Evolutionary conservation across 129 eudicot genomes (phyloP), one percentile per base, ranked within the genome.

Genomic region (Mikania micrantha): DNA sequence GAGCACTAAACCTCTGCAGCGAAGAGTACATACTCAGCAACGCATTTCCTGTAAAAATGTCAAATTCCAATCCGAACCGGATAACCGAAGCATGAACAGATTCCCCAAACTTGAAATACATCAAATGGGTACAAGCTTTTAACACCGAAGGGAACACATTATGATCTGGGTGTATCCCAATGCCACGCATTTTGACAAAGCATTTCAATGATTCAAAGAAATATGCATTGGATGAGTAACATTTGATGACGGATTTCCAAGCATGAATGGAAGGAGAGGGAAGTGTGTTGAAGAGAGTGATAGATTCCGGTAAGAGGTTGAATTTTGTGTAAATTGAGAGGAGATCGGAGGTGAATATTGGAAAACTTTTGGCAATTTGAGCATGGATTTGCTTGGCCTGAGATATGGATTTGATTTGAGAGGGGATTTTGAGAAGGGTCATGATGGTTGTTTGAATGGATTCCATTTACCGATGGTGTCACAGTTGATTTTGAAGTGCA

Each of bases 331-430:
- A 86, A 58, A 89, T 52, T 42, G 83, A 79, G 54, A 89, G 80
- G 35, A 86, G 50, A 60, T 67, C 36, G 53, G 93, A 57, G 13
- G 73, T 25, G 21, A 64, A 64, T 35, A 24, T 15, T 0, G 82
- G 59, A 38, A 50, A 66, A 49, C 70, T 63, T 68, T 82, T 84
- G 66, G 84, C 40, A 73, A 87, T 66, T n/a, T 84, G 91, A 60
- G 91, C 95, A 74, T 90, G 97, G 44, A 87, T 80, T 63, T 90
- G 88, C 45, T 80, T 82, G 36, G 87, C 88, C 62, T 86, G 83
- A 28, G 83, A 81, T 67, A 61, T 75, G 42, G 88, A 79, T 59
- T 78, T 81, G 81, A 84, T 72, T 69, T 67, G 66, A 1, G 60
- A 61, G 17, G 94, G 88, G 29, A 60, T 77, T 17, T 58, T 67